Conservation (phyloP, 2,329 filamentous ascomycete species). For the Neofusicoccum sp. region DNA sequence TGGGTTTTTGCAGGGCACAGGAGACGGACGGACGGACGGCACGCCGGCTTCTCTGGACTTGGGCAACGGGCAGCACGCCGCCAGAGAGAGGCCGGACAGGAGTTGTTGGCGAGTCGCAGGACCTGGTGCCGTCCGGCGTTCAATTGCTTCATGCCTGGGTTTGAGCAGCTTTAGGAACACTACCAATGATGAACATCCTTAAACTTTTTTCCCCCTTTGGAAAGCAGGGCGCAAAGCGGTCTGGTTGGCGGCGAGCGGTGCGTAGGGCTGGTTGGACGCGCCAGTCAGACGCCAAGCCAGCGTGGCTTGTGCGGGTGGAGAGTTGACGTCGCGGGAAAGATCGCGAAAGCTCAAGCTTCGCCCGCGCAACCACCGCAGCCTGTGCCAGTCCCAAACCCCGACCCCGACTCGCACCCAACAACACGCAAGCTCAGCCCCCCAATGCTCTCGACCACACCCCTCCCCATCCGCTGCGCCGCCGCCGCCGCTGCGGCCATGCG, state of each 20-base stretch:
- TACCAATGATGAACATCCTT: slow-evolving; percentile 12
- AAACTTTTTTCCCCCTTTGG: not conserved
- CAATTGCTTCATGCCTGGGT: not conserved
- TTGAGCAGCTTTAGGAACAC: slow-evolving; percentile 9
- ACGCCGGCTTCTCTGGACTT: not conserved
- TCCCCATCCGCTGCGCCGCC: slow-evolving; percentile 15
- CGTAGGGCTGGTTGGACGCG: not conserved
- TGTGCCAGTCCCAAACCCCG: not conserved
- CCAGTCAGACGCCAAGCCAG: slow-evolving; percentile 7
- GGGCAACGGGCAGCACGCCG: not conserved
- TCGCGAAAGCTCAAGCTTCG: slow-evolving; percentile 10
- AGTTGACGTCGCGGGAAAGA: slow-evolving; percentile 17
- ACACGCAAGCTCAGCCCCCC: not conserved
- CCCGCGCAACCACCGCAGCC: not conserved
- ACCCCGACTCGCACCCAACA: not conserved
- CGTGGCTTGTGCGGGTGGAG: slow-evolving; percentile 5
- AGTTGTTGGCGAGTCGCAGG: not conserved
- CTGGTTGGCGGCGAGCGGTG: too few relatives aligned
- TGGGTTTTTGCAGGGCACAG: not conserved
- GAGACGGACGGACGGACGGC: not conserved
- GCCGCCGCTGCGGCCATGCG: slow-evolving; percentile 8
- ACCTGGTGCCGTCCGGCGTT: not conserved
- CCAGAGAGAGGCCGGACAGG: not conserved
- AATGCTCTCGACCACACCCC: slow-evolving; percentile 11
- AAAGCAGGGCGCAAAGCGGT: too few relatives aligned